A percentile compares a stretch with the other conserved stretches of the same genome.
phyloP scores from a whole-genome alignment of 2,329 filamentous ascomycete species.

The Mariannaea elegans region DNA sequence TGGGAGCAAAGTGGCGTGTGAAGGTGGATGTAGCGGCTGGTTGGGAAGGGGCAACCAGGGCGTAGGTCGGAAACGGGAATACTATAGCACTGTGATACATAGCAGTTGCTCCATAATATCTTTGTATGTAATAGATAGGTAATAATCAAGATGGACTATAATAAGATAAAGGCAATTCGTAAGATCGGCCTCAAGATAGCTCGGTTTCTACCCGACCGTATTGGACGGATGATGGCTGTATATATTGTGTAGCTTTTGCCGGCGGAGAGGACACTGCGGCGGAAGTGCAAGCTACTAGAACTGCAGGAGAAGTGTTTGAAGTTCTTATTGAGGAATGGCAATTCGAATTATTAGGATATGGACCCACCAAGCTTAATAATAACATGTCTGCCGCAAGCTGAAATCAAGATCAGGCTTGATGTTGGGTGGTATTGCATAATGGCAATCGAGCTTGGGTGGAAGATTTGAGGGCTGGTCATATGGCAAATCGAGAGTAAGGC shows the following conservation, averaged over 20 bases:
- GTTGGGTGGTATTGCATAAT: constrained; percentile 1
- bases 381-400: not conserved
- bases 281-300: not conserved
- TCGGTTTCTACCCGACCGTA: constrained; percentile 12
- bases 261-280: not conserved
- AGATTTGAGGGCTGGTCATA: not conserved
- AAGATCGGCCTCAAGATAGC: constrained; percentile 19
- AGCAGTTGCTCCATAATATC: constrained; percentile 16
- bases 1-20: too few species aligned
- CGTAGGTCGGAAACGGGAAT: constrained; percentile 20
- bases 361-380: not conserved
- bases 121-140: constrained; percentile 21
- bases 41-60: constrained; percentile 19
- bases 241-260: constrained; percentile 13
- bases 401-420: not conserved
- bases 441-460: not conserved
- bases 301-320: not conserved
- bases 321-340: not conserved
- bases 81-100: constrained; percentile 18
- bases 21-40: too few species aligned
- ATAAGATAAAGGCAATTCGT: constrained; percentile 18
- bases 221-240: constrained; percentile 16
- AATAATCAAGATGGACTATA: constrained; percentile 19
- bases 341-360: not conserved
- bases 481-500: too few species aligned